Evolutionary conservation across 2,329 filamentous ascomycete species (phyloP).

Genomic region (Exophiala spinifera): DNA sequence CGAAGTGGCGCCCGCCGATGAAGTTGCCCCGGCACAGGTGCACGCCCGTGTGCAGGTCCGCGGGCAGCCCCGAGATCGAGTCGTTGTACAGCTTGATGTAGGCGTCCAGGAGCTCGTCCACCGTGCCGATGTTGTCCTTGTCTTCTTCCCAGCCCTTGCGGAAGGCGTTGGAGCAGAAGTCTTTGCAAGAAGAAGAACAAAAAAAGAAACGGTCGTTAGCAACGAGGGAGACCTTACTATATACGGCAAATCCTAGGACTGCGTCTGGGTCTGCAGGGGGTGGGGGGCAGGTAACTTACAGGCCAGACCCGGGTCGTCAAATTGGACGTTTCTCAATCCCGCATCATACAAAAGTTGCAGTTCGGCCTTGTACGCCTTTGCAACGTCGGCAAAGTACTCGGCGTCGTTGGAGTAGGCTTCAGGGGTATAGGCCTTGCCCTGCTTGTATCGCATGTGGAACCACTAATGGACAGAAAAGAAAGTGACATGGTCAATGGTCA

Average conservation of each 20-base stretch:
- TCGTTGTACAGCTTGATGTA: slow-evolving; percentile 73
- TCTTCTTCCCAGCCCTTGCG: slow-evolving; percentile 64
- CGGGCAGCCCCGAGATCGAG: slow-evolving; percentile 56
- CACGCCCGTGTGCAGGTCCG: slow-evolving; percentile 68
- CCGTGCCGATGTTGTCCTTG: slow-evolving; percentile 60
- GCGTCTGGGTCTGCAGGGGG: no score
- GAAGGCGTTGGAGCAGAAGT: slow-evolving; percentile 67
- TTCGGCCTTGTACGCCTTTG: slow-evolving; percentile 64
- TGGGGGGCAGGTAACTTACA: no score
- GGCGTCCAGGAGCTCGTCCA: slow-evolving; percentile 65
- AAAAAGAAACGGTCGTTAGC: no score
- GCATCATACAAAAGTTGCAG: slow-evolving; percentile 56
- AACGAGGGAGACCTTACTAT: no score
- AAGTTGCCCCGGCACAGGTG: slow-evolving; percentile 66
- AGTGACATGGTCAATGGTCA: no score
- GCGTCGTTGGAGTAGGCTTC: slow-evolving; percentile 56
- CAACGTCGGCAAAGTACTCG: slow-evolving; percentile 64
- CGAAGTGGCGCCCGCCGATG: slow-evolving; percentile 58
- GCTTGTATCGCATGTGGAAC: slow-evolving; percentile 64
- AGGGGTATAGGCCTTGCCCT: slow-evolving; percentile 55
- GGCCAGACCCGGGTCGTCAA: slow-evolving; percentile 59
- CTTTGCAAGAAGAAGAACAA: no score
- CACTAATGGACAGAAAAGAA: no score
- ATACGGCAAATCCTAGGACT: no score
- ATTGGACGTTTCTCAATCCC: slow-evolving; percentile 59